phyloP scores from a whole-genome alignment of 1,284 basidiomycete species.

The Peniophora sp. region DNA sequence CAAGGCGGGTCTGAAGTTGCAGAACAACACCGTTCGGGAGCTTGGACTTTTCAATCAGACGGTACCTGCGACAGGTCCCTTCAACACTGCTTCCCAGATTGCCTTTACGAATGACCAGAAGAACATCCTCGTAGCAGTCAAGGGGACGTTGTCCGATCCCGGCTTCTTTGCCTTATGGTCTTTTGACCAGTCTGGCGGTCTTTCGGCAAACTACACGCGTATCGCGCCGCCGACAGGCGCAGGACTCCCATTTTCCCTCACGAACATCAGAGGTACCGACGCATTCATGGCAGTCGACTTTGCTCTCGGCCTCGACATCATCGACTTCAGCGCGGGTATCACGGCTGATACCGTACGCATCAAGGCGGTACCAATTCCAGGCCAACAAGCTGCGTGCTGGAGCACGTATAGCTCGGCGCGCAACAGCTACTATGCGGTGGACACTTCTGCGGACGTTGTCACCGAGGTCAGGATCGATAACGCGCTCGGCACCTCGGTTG shows the following conservation, averaged over 20 bases:
- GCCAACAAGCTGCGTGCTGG: conserved; percentile 35
- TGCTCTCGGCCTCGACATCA: conserved; percentile 31
- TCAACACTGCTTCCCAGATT: conserved; percentile 28
- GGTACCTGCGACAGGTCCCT: conserved; percentile 23
- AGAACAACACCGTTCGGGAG: conserved; percentile 27
- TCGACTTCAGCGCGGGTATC: conserved; percentile 20
- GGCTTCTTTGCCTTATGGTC: neutral
- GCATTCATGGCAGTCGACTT: conserved; percentile 34
- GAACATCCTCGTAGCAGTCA: conserved; percentile 32
- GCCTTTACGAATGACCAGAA: conserved; percentile 31
- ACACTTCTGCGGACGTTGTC: conserved; percentile 27
- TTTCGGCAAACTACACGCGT: conserved; percentile 24
- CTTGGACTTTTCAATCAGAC: conserved; percentile 32
- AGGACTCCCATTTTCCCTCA: conserved; percentile 35
- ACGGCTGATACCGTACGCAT: conserved; percentile 13
- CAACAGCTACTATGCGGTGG: conserved; percentile 35
- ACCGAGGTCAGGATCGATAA: conserved; percentile 33
- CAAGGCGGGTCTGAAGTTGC: conserved; percentile 25
- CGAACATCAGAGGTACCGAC: conserved; percentile 30
- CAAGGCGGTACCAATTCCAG: conserved; percentile 23
- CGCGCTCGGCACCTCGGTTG: conserved; percentile 18
- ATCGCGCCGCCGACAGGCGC: conserved; percentile 22
- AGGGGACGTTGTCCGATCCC: conserved; percentile 21
- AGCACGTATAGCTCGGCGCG: conserved; percentile 30
- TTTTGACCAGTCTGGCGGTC: conserved; percentile 21